Conservation (phyloP, 495 filamentous ascomycete species). For the Pseudevernia furfuracea region DNA sequence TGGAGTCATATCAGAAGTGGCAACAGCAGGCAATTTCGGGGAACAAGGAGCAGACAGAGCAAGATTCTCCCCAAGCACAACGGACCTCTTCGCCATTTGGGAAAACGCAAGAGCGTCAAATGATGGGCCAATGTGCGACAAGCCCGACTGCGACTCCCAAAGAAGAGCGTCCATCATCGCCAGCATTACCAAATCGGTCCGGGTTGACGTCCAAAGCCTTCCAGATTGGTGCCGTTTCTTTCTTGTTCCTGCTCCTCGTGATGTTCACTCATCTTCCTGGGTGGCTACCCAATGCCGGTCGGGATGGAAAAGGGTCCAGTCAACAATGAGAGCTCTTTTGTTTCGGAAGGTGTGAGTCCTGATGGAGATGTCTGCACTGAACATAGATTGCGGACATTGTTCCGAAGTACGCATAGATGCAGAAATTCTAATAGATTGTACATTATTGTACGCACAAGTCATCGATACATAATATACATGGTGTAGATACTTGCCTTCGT, state of each 20-base stretch:
- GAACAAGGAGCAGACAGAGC: too few species aligned
- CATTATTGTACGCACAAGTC: too few species aligned
- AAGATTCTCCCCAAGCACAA: background rate
- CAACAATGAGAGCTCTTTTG: too few species aligned
- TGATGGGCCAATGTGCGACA: background rate
- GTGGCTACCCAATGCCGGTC: too few species aligned
- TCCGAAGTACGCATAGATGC: too few species aligned
- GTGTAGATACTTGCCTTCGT: too few species aligned
- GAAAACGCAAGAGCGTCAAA: background rate
- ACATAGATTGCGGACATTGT: too few species aligned
- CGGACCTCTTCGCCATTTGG: background rate
- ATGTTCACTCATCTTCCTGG: background rate
- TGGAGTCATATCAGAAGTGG: background rate
- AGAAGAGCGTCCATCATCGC: background rate
- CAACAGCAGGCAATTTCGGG: background rate
- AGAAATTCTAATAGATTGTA: too few species aligned
- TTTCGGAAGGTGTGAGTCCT: too few species aligned
- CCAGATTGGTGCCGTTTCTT: background rate
- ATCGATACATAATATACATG: too few species aligned
- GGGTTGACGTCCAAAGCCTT: background rate
- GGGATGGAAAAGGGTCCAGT: too few species aligned
- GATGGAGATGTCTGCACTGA: too few species aligned
- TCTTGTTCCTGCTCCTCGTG: background rate
- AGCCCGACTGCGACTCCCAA: background rate
- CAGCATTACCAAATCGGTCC: background rate